These are phyloP conservation scores for Coemansia sp. DNA, from an alignment of 192 early-diverging fungal species.

Conservation along the genomic window DNA sequence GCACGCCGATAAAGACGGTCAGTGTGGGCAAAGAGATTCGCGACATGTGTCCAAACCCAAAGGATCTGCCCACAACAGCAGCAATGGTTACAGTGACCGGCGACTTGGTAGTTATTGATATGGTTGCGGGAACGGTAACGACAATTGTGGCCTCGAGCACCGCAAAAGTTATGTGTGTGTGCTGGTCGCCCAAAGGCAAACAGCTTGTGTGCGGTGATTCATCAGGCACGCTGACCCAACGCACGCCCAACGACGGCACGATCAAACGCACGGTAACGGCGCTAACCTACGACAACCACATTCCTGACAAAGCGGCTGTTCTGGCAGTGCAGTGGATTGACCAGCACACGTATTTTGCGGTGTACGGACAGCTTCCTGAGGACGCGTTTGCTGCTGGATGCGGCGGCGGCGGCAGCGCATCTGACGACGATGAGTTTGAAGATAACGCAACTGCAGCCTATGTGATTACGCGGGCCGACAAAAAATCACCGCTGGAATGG, in stretches of 20 bases:
- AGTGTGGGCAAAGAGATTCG: constrained; percentile 49
- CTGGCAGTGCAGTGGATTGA: constrained; percentile 74
- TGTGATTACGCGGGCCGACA: constrained; percentile 57
- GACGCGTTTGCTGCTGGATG: constrained; percentile 18
- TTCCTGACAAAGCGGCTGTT: constrained; percentile 49
- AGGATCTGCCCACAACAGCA: constrained; percentile 40
- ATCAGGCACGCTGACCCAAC: constrained; percentile 60
- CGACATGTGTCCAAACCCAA: constrained; percentile 66
- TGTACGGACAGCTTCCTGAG: constrained; percentile 57
- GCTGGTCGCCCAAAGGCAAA: constrained; percentile 89
- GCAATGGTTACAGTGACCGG: constrained; percentile 56
- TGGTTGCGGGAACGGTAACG: constrained; percentile 18
- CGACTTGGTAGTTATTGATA: constrained; percentile 44
- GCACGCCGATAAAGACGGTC: constrained; percentile 39
- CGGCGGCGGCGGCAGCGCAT: constrained; percentile 30
- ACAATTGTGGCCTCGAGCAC: constrained; percentile 29
- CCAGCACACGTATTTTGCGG: constrained; percentile 61
- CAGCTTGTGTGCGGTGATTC: constrained; percentile 75
- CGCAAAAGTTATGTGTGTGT: constrained; percentile 54
- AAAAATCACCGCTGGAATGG: constrained; percentile 50
- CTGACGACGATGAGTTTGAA: constrained; percentile 31
- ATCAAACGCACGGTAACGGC: constrained; percentile 56
- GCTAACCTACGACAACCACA: constrained; percentile 40
- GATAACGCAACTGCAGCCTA: constrained; percentile 55
- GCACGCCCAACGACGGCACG: constrained; percentile 58